Evolutionary conservation across 1,284 basidiomycete genomes (phyloP).

Genomic region (Moniliella sp.): DNA sequence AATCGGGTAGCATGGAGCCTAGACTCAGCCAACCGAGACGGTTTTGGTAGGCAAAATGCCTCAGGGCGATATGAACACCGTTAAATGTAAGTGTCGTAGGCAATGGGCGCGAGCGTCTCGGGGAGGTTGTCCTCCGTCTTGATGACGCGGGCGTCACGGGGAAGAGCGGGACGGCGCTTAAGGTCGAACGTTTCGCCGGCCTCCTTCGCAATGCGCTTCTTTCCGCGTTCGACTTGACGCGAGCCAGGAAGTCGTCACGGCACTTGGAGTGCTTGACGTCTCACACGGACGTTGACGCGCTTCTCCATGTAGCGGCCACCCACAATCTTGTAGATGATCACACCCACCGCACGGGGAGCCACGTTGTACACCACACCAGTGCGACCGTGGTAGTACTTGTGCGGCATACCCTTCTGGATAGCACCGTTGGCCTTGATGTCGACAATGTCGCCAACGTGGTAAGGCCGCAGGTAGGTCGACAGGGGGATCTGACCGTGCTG

Average conservation of each 20-base stretch:
- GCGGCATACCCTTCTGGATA: conserved; percentile 99
- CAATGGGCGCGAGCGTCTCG: conserved; percentile 74
- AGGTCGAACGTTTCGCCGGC: conserved; percentile 54
- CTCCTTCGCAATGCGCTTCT: conserved; percentile 57
- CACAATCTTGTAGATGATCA: conserved; percentile 95
- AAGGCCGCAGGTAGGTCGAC: conserved; percentile 78
- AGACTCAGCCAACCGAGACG: too few relatives aligned
- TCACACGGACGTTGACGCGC: conserved; percentile 89
- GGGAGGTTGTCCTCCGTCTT: conserved; percentile 55
- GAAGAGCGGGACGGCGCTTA: conserved; percentile 66
- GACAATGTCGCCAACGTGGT: conserved; percentile 90
- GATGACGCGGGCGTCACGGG: conserved; percentile 60
- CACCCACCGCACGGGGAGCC: conserved; percentile 75
- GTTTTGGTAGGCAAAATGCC: too few relatives aligned
- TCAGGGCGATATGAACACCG: conserved; percentile 3
- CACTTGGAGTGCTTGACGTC: conserved; percentile 96
- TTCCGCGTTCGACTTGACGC: conserved; percentile 80
- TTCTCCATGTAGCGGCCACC: conserved; percentile 98
- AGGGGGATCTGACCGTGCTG: conserved; percentile 76
- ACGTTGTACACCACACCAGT: conserved; percentile 98
- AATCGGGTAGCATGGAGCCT: too few relatives aligned
- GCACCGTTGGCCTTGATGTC: conserved; percentile 98
- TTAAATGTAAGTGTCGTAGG: conserved; percentile 41
- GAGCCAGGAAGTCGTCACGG: conserved; percentile 88
- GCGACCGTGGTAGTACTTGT: conserved; percentile 57